Percentiles rank a stretch among this genome's conserved stretches.
These are phyloP conservation scores for Populus pruinosa DNA, from an alignment of 345 rosid genomes.

Conservation along the genomic window DNA sequence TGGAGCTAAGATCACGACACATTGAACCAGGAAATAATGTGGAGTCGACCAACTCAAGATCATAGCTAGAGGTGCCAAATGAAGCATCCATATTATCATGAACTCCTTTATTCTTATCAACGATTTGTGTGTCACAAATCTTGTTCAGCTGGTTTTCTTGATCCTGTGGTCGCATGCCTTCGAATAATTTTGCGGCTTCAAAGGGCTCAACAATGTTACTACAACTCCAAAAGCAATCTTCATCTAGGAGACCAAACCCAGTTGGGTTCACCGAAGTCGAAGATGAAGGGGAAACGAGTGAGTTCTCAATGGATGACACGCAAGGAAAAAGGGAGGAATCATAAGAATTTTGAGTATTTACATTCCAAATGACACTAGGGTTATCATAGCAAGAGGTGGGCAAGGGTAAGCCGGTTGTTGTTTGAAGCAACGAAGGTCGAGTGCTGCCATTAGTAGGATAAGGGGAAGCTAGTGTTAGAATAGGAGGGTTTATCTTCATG, in stretches of 20 bases:
- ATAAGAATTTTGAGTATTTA: background rate
- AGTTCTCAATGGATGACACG: background rate
- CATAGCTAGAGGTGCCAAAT: conserved; percentile 32
- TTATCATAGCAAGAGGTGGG: conserved; percentile 13
- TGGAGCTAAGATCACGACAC: conserved; percentile 27
- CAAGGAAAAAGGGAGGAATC: background rate
- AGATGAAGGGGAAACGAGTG: conserved; percentile 14
- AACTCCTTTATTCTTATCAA: background rate
- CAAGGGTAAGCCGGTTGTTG: background rate
- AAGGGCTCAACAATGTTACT: conserved; percentile 4
- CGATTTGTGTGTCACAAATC: background rate
- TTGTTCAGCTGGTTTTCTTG: conserved; percentile 5
- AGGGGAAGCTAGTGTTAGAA: conserved; percentile 10
- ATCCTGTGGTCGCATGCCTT: conserved; percentile 4
- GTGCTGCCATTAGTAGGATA: background rate
- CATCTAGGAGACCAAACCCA: conserved; percentile 19
- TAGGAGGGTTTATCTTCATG: conserved; percentile 16
- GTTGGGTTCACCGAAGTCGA: conserved; percentile 13
- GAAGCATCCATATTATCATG: conserved; percentile 15
- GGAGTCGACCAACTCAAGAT: conserved; percentile 34
- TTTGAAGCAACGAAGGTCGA: background rate
- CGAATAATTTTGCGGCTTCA: conserved; percentile 9
- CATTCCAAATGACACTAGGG: conserved; percentile 14
- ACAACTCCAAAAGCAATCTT: conserved; percentile 17
- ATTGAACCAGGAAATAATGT: conserved; percentile 28